Evolutionary conservation across 192 early-diverging fungal species (phyloP), one percentile per base, ranked within the genome.

Genomic region (Diversispora eburnea): DNA sequence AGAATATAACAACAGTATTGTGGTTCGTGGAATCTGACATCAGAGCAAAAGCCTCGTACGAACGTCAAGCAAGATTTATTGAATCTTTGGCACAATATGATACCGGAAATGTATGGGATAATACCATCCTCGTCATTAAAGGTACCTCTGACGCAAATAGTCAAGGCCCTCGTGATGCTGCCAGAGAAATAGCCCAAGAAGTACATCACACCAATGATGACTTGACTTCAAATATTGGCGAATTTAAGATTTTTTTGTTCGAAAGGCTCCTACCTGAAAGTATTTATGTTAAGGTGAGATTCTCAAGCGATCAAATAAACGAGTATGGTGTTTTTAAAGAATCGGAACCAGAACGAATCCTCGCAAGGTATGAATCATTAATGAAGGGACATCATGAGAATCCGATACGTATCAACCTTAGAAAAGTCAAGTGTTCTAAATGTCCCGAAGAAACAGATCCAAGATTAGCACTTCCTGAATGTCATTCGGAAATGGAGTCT

Each of bases 21-120:
- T 72, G 70, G 70, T 72, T 72, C 15, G 70, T 72, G 8, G 5
- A 13, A 2, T 4, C 25, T 19, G 61, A 43, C 3, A 7, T 10
- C 13, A 58, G 33, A 45, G 60, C 60, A 19, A 72, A 20, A 48
- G 33, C 62, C 3, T 63, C 70, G 0, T 64, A 33, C 15, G 49
- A 67, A 52, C 45, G 45, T 8, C 46, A 67, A 67, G 66, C 66
- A 67, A 67, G 10, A 22, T 67, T 67, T 67, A 67, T 67, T 49
- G 66, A 67, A 67, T 48, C 66, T 25, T 7, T 72, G 19, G 70
- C 59, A 3, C 10, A 22, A 64, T 20, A 72, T 13, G 3, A 66
- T 63, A 22, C 33, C 7, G 70, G 70, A 7, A 72, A 72, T 64
- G 70, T 67, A 10, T 72, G 70, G 70, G 70, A 72, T 12, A 72